These are phyloP conservation scores for Ophiostoma angusticollis DNA, from an alignment of 2,329 filamentous ascomycete genomes.

Conservation along the genomic window DNA sequence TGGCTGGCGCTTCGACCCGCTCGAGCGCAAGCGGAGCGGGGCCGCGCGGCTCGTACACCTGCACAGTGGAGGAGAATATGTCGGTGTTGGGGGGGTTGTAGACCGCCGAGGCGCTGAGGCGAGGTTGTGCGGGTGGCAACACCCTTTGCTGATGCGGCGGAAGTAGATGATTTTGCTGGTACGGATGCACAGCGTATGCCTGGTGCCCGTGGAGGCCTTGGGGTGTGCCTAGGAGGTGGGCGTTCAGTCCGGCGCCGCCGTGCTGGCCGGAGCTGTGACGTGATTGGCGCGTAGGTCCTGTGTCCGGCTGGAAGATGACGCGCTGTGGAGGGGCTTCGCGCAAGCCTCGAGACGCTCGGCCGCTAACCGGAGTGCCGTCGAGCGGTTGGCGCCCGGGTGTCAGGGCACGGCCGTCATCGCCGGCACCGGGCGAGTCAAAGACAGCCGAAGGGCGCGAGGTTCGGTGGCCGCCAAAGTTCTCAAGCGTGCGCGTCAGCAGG, in stretches of 20 bases:
- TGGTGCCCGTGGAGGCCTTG: conserved; percentile 17
- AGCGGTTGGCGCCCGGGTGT: conserved; percentile 38
- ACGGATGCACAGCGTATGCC: conserved; percentile 9
- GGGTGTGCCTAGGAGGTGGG: conserved; percentile 10
- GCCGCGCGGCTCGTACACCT: conserved; percentile 56
- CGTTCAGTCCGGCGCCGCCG: conserved; percentile 19
- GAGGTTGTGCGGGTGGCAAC: conserved; percentile 19
- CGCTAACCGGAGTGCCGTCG: conserved; percentile 31
- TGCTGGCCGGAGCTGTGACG: conserved; percentile 43
- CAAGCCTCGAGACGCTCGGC: conserved; percentile 50
- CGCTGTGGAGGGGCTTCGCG: conserved; percentile 76
- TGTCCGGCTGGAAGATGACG: conserved; percentile 75
- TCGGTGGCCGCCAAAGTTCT: conserved; percentile 46
- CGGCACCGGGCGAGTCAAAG: conserved; percentile 15
- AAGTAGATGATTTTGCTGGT: conserved; percentile 1
- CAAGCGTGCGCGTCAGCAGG: conserved; percentile 63
- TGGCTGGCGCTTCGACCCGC: conserved; percentile 62
- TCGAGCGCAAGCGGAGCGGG: conserved; percentile 51
- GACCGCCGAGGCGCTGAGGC: conserved; percentile 31
- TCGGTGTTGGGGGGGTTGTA: conserved; percentile 45
- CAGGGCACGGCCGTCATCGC: conserved; percentile 36
- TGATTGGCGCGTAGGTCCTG: conserved; percentile 48
- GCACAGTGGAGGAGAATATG: conserved; percentile 45
- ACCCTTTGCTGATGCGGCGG: conserved; percentile 4
- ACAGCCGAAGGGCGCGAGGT: conserved; percentile 28